Base-by-base conservation (phyloP, 306 rosid species). In the Prunus armeniaca region DNA sequence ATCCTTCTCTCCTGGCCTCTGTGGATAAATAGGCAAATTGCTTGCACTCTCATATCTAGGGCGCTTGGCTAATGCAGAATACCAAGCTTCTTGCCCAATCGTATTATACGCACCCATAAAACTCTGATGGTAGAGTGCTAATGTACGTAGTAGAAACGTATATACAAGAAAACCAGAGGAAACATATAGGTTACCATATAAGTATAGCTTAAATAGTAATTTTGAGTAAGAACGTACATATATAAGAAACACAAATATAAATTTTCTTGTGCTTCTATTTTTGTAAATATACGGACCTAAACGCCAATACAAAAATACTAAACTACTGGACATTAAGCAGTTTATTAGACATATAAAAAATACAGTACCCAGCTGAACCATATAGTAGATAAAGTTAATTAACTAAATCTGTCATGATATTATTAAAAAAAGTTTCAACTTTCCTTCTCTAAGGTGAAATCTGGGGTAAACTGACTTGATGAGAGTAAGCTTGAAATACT, bases 1-100 rank as follows among this genome's bases (percentile, higher is more conserved):
- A 77, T 94, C 98, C 91, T 90, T 94, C 91, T 94, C 98, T 79
- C 98, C 98, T 28, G 97, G 96, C 88, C 98, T 92, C 86, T 95
- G 98, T 32, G 98, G 97, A 82, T 95, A 95, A 68, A 90, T 80
- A 88, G 96, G 89, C 91, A 94, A 85, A 88, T 82, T 82, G 96
- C 95, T 86, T 85, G 93, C 84, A 84, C 80, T 87, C 82, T 95
- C 97, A 56, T 84, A 90, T 83, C 97, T 95, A 92, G 91, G 85
- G 87, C 98, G 97, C 96, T 95, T 95, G 87, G 93, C 85, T 82
- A 92, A 88, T 12, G 65, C 65, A 79, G 96, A 82, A 89, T 92
- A 92, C 97, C 97, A 95, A 81, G 97, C 98, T 89, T 95, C 93
- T 92, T 89, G 93, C 93, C 98, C 98, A 81, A 88, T 71, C 75